Conservation (phyloP, 108 stramenopile species). For the Cyclostephanos tholiformis region DNA sequence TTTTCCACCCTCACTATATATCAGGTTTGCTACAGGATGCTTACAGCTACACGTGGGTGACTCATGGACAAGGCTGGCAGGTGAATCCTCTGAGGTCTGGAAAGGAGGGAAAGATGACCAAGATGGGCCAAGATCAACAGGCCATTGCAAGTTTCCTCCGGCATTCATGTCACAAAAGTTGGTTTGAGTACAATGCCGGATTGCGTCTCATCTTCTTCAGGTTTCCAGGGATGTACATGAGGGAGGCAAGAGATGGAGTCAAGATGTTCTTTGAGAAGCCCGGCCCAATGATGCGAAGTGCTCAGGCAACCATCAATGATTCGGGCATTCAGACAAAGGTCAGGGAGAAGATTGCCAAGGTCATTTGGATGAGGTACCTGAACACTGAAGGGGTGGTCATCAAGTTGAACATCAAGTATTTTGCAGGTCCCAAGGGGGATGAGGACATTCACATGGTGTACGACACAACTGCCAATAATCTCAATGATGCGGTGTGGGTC, state of each 20-base stretch:
- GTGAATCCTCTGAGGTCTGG: not conserved
- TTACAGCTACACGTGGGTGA: not conserved
- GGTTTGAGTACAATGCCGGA: slow-evolving; percentile 24
- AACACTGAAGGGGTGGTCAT: not conserved
- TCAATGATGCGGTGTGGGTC: slow-evolving; percentile 49
- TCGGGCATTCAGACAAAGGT: not conserved
- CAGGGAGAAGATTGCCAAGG: slow-evolving; percentile 37
- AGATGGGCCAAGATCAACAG: not conserved
- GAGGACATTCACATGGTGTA: too few relatives aligned
- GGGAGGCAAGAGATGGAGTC: slow-evolving; percentile 17
- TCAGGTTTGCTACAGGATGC: not conserved
- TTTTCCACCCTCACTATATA: not conserved
- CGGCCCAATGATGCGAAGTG: slow-evolving; percentile 2
- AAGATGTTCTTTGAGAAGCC: slow-evolving; percentile 7
- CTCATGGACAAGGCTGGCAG: not conserved
- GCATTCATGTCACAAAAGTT: slow-evolving; percentile 2
- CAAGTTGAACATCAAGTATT: slow-evolving; percentile 32
- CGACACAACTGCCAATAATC: slow-evolving; percentile 40
- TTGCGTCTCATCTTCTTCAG: slow-evolving; percentile 9
- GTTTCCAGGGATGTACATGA: slow-evolving; percentile 11
- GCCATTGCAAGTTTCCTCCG: slow-evolving; percentile 15
- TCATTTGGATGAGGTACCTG: slow-evolving; percentile 25
- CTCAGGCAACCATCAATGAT: slow-evolving; percentile 8
- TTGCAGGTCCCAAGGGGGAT: slow-evolving; percentile 54
- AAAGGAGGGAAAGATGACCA: not conserved